Conservation (phyloP, 495 filamentous ascomycete genomes). For the Penicillium steckii region DNA sequence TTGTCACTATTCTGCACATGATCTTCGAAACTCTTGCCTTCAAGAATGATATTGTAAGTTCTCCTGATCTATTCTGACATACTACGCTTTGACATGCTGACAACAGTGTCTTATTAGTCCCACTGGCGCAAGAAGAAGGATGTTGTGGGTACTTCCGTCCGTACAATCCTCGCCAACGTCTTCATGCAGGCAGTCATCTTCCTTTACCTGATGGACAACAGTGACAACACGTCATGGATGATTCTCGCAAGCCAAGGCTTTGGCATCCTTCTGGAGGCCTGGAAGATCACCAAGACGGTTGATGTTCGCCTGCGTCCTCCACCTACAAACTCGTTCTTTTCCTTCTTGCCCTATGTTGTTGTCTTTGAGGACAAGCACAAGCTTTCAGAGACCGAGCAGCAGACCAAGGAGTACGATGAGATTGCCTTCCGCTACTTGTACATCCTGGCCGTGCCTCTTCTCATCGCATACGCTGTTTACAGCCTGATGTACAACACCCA, state of each 20-base stretch:
- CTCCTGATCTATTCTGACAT: slow-evolving; percentile 14
- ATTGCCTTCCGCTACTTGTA: slow-evolving; percentile 98
- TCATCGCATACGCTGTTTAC: slow-evolving; percentile 87
- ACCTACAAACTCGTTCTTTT: slow-evolving; percentile 60
- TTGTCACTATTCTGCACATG: slow-evolving; percentile 89
- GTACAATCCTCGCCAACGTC: slow-evolving; percentile 94
- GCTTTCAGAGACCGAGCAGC: slow-evolving; percentile 90
- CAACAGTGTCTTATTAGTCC: slow-evolving; percentile 37
- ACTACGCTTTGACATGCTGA: neutral
- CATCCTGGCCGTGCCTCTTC: slow-evolving; percentile 81
- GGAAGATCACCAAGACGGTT: slow-evolving; percentile 98
- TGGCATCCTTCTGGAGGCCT: slow-evolving; percentile 91
- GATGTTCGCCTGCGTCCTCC: slow-evolving; percentile 79
- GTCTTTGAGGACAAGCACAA: slow-evolving; percentile 96
- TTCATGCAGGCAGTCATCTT: slow-evolving; percentile 98
- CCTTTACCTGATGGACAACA: slow-evolving; percentile 97
- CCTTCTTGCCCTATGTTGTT: slow-evolving; percentile 77
- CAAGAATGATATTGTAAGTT: slow-evolving; percentile 83
- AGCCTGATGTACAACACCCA: slow-evolving; percentile 90
- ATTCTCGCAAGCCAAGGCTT: slow-evolving; percentile 91
- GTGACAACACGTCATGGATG: slow-evolving; percentile 98
- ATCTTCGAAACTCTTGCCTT: slow-evolving; percentile 95
- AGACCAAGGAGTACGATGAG: slow-evolving; percentile 97
- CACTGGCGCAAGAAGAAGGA: slow-evolving; percentile 99
- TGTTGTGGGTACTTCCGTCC: slow-evolving; percentile 90